Evolutionary conservation across 2,329 filamentous ascomycete genomes (phyloP).

Genomic region (Talaromyces sp.): DNA sequence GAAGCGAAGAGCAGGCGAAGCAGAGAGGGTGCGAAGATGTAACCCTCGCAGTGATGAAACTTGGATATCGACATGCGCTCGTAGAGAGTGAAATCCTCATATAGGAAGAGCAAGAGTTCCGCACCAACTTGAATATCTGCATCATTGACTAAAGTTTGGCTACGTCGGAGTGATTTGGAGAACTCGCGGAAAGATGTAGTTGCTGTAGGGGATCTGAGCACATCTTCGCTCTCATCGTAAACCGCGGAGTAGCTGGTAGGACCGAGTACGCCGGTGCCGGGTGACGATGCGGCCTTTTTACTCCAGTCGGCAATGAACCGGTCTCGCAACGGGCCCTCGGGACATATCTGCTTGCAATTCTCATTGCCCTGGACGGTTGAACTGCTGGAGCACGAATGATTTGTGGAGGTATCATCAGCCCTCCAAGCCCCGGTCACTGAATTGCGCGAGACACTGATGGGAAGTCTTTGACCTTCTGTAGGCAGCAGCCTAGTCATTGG

Average conservation of each 20-base stretch:
- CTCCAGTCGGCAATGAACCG: slow-evolving; percentile 13
- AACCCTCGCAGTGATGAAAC: slow-evolving; percentile 23
- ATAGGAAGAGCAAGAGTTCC: slow-evolving; percentile 22
- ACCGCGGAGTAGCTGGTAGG: slow-evolving; percentile 23
- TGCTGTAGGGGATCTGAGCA: slow-evolving; percentile 2
- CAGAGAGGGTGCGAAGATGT: slow-evolving; percentile 23
- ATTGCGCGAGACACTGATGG: background rate
- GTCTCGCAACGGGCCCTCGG: slow-evolving; percentile 5
- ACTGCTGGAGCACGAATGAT: background rate
- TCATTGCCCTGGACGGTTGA: background rate
- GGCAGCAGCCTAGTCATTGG: slow-evolving; percentile 14
- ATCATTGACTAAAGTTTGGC: slow-evolving; percentile 17
- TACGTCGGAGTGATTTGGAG: slow-evolving; percentile 2
- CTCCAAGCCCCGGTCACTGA: background rate
- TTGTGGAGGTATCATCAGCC: background rate
- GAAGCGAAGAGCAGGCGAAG: slow-evolving; percentile 22
- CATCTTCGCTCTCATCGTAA: slow-evolving; percentile 20
- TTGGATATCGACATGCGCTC: slow-evolving; percentile 19
- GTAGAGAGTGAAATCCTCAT: slow-evolving; percentile 24
- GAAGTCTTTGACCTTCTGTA: background rate
- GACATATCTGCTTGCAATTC: background rate
- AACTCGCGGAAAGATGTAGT: slow-evolving; percentile 2
- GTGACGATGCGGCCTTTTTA: slow-evolving; percentile 7
- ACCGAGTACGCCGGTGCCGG: slow-evolving; percentile 19
- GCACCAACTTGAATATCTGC: slow-evolving; percentile 25